Base-by-base conservation (phyloP, 1,284 basidiomycete species). In the Cystobasidium pallidum region DNA sequence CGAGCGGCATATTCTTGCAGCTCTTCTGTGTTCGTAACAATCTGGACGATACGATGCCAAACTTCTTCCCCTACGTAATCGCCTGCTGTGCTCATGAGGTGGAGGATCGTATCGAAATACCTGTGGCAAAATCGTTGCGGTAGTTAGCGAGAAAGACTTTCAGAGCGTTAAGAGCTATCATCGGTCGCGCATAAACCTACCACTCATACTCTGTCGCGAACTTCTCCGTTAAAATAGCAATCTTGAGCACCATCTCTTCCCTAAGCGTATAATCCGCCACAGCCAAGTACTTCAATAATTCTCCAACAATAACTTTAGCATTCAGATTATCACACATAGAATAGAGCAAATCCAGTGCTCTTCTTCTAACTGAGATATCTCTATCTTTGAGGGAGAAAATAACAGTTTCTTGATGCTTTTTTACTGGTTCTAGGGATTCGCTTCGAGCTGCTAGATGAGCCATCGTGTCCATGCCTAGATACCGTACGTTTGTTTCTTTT, bases 51-150 rank as follows among this genome's bases (percentile, higher is more conserved):
- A 65, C 96, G 91, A 81, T 95, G 98, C 96, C 96, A 99, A 32
- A 99, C 94, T 83, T 98, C 94, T 75, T 98, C 95, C 65, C 95
- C 94, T 66, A 99, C 94, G 80, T 98, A 94, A 79, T 98, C 96
- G 62, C 96, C 96, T 3, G 96, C 96, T 58, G 93, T 89, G 79
- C 91, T 91, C 81, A 99, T 94, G 73, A 99, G 87, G 80, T 94
- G 90, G 76, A 99, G 83, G 77, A 98, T 92, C 72, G 93, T 97
- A 81, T 97, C 94, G 73, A 97, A 90, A 84, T 97, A 96, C 67
- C 67, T 70, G 7, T 91, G 92, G 93, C 82, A 92, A 92, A 13
- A 6, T 17, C 19, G 82, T 94, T 71, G 74, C 67, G 72, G 58
- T 21, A 8, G 13, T 55, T 30, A 10, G 6, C 52, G 24, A 30